These are phyloP conservation scores for Limonomyces culmigenus DNA, from an alignment of 1,284 basidiomycete genomes.

Conservation along the genomic window DNA sequence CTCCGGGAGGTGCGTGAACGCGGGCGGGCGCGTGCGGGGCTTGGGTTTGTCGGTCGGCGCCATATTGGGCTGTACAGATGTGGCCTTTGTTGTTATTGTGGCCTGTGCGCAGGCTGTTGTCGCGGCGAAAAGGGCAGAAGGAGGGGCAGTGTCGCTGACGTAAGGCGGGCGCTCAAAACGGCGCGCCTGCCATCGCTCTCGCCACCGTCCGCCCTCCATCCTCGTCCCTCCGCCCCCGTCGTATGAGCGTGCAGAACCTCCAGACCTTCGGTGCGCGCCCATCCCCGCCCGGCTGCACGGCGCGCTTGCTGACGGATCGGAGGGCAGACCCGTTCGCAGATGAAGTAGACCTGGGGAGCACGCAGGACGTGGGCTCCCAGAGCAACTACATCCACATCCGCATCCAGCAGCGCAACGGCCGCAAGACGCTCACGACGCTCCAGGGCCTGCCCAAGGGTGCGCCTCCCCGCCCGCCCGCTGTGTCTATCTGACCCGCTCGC, in stretches of 20 bases:
- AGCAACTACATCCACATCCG: conserved; percentile 88
- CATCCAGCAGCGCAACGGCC: conserved; percentile 98
- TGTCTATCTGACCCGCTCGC: conserved; percentile 2
- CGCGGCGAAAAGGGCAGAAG: conserved; percentile 3
- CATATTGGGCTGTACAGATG: too few relatives aligned
- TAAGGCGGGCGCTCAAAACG: background rate
- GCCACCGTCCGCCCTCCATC: conserved; percentile 20
- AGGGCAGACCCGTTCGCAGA: conserved; percentile 83
- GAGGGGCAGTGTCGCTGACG: conserved; percentile 5
- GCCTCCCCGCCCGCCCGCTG: conserved; percentile 12
- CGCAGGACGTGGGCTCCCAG: conserved; percentile 67
- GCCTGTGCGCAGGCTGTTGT: background rate
- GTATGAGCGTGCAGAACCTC: conserved; percentile 83
- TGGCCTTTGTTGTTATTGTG: background rate
- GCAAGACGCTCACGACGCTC: conserved; percentile 96
- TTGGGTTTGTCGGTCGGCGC: background rate
- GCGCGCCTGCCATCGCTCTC: conserved; percentile 5
- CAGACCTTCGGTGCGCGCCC: conserved; percentile 5
- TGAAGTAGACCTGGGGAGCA: conserved; percentile 64
- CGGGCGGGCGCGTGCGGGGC: conserved; percentile 40
- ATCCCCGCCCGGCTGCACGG: conserved; percentile 2
- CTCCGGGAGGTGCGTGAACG: conserved; percentile 48
- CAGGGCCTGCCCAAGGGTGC: conserved; percentile 89
- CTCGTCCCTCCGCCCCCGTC: conserved; percentile 32
- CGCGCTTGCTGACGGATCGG: background rate